Percentiles rank a stretch among this genome's conserved stretches.
These are phyloP conservation scores for Penicillium sp. DNA, from an alignment of 2,329 filamentous ascomycete species.

Conservation along the genomic window DNA sequence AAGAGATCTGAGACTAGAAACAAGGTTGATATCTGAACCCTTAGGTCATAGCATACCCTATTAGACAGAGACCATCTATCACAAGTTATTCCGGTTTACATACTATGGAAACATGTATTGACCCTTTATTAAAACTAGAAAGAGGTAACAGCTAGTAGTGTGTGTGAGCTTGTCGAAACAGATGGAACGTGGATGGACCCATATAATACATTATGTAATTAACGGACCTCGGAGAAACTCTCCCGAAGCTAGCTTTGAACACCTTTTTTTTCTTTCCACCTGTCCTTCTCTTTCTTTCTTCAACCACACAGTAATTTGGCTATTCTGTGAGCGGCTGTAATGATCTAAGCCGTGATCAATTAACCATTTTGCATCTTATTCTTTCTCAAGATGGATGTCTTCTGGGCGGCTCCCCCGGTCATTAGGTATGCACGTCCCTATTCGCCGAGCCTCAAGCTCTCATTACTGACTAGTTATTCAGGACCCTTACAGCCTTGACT, in stretches of 20 bases:
- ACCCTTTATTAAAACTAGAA: background rate
- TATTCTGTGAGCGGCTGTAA: slow-evolving; percentile 11
- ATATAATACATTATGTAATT: background rate
- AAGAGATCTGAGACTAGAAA: background rate
- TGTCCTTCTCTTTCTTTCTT: slow-evolving; percentile 16
- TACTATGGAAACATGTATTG: background rate
- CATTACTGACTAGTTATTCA: slow-evolving; percentile 50
- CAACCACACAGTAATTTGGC: slow-evolving; percentile 6
- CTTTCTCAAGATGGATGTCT: slow-evolving; percentile 55
- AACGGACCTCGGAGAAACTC: slow-evolving; percentile 21
- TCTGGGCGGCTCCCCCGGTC: slow-evolving; percentile 66
- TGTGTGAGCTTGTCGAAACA: background rate
- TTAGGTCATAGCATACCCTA: background rate
- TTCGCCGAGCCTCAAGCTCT: slow-evolving; percentile 31
- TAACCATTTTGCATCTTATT: slow-evolving; percentile 16
- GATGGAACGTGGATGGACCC: background rate
- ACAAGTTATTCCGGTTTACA: background rate
- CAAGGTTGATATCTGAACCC: background rate
- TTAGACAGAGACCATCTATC: background rate
- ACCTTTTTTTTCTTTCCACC: slow-evolving; percentile 23
- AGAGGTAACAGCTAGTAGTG: background rate
- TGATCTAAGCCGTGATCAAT: slow-evolving; percentile 12
- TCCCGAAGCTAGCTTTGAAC: slow-evolving; percentile 18
- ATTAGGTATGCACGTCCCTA: slow-evolving; percentile 55
- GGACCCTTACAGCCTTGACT: slow-evolving; percentile 66